Conservation (phyloP, 208 protist genomes). For the Crithidia thermophila region DNA sequence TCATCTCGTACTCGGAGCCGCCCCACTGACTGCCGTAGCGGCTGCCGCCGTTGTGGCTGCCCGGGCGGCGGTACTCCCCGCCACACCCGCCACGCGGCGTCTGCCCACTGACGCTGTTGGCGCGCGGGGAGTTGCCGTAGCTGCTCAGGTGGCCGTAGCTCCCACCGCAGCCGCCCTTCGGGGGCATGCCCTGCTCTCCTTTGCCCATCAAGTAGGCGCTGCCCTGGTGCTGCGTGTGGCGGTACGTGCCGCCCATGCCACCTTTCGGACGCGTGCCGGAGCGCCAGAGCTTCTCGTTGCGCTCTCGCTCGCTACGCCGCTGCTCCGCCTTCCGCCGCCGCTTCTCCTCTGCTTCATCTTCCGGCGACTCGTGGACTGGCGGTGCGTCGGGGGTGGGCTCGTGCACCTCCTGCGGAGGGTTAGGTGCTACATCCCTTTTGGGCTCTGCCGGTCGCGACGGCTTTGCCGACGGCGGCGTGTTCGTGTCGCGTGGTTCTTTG, state of each 20-base stretch:
- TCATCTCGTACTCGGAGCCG: conserved; percentile 7
- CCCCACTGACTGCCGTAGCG: conserved; percentile 11
- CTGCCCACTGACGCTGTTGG: neutral
- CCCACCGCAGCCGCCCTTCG: conserved; percentile 12
- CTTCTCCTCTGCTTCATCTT: neutral
- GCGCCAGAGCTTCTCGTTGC: conserved; percentile 14
- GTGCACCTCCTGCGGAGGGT: neutral
- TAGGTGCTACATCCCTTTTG: no score
- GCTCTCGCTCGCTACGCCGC: conserved; percentile 12
- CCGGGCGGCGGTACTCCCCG: conserved; percentile 18
- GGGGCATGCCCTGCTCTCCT: neutral
- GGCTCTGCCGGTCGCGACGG: neutral
- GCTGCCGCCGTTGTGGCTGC: conserved; percentile 16
- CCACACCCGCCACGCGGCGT: conserved; percentile 13
- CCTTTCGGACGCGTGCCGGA: neutral
- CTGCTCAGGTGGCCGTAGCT: conserved; percentile 19
- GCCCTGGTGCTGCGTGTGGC: neutral
- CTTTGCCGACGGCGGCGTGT: neutral
- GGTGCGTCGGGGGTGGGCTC: neutral
- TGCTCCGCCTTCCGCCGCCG: neutral
- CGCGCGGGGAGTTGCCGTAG: neutral
- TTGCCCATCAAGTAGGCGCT: conserved; percentile 17
- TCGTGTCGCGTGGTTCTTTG: conserved; percentile 5
- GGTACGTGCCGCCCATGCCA: conserved; percentile 12
- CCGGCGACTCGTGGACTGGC: neutral